A percentile compares a stretch with the other conserved stretches of the same genome.
These are phyloP conservation scores for Vaucheria bursata DNA, from an alignment of 352 stramenopile species.

Conservation along the genomic window DNA sequence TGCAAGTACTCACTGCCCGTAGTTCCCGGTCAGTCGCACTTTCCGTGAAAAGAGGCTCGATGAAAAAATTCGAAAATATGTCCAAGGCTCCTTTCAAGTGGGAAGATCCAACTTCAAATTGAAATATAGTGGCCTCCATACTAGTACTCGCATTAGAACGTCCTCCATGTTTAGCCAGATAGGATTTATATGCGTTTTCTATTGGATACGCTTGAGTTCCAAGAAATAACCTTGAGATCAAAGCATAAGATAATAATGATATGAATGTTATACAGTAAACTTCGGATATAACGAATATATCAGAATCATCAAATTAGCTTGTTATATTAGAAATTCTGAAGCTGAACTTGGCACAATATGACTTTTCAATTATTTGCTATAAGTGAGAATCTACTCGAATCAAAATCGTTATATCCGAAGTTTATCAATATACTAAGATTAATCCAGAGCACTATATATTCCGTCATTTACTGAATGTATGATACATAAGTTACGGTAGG, in stretches of 20 bases:
- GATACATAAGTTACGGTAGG: too few relatives aligned
- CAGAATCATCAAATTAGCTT: too few relatives aligned
- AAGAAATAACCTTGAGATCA: constrained; percentile 4
- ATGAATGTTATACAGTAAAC: too few relatives aligned
- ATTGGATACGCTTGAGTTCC: constrained; percentile 34
- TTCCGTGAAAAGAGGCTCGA: constrained; percentile 81
- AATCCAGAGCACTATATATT: too few relatives aligned
- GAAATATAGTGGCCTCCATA: constrained; percentile 43
- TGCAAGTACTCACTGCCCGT: constrained; percentile 59
- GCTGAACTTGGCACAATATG: too few relatives aligned
- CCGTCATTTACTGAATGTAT: background rate
- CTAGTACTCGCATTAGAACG: constrained; percentile 37
- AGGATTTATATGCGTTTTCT: constrained; percentile 46
- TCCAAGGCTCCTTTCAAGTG: constrained; percentile 65
- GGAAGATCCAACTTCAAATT: constrained; percentile 38
- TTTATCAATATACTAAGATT: background rate
- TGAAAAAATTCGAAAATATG: constrained; percentile 90
- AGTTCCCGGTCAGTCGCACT: constrained; percentile 80
- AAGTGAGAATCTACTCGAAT: constrained; percentile 14
- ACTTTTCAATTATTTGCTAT: too few relatives aligned
- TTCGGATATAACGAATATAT: too few relatives aligned
- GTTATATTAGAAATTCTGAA: too few relatives aligned
- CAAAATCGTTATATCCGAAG: too few relatives aligned
- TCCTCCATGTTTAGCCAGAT: constrained; percentile 39
- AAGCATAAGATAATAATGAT: constrained; percentile 10